Base-by-base conservation (phyloP, 2,329 filamentous ascomycete genomes). In the Trichophyton rubrum region DNA sequence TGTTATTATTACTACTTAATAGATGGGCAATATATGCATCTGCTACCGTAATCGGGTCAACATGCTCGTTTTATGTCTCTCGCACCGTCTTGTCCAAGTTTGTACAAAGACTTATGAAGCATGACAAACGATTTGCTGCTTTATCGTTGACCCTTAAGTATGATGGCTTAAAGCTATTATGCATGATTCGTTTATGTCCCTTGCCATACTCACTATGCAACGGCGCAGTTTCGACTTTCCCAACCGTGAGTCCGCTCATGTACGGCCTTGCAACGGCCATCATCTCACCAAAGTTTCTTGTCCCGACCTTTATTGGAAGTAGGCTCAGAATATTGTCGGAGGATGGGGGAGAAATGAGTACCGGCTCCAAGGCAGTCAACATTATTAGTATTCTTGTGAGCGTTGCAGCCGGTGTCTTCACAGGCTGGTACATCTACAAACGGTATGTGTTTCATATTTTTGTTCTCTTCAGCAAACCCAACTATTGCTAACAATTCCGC, bases 161-260 rank as follows among this genome's bases (percentile, higher is more conserved):
- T 69, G 93, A 99, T 69, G 93, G 93, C 0, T 74, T 99, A 58
- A 88, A 90, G 68, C 85, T 97, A 59, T 80, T 99, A 53, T 86
- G 89, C 64, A 95, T 93, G 82, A 93, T 99, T 67, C 84, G 93
- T 33, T 82, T 97, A 65, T 97, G 92, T 69, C 93, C 93, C 1
- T 72, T 99, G 62, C 93, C 93, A 13, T 99, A 95, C 72, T 93
- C 88, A 59, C 78, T 97, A 66, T 91, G 88, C 70, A 99, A 99
- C 71, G 93, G 90, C 58, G 95, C 95, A 63, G 83, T 99, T 60
- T 90, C 90, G 33, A 97, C 93, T 1, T 91, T 99, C 63, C 91
- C 91, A 2, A 95, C 88, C 35, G 89, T 99, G 38, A 82, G 85
- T 24, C 88, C 88, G 45, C 72, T 81, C 62, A 82, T 82, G 55